phyloP scores from a whole-genome alignment of 495 filamentous ascomycete genomes.

The Trichoderma erinaceum region DNA sequence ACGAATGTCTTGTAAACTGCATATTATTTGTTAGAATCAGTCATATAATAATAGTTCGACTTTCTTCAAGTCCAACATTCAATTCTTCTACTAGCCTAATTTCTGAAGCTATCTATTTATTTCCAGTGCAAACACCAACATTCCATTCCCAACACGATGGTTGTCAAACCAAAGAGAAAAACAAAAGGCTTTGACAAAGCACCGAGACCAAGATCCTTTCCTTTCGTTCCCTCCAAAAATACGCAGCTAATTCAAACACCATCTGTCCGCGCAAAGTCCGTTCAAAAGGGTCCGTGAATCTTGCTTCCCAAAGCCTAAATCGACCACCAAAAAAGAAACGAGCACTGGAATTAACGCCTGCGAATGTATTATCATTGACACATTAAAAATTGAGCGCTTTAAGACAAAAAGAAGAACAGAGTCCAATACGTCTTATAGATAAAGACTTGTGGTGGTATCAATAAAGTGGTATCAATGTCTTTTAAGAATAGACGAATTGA shows the following conservation, averaged over 20 bases:
- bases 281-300: not conserved
- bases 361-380: not conserved
- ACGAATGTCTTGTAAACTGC: too few species aligned
- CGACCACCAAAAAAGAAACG: not conserved
- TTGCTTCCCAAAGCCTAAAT: not conserved
- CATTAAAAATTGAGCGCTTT: not conserved
- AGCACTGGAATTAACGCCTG: not conserved
- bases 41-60: too few species aligned
- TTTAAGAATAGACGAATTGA: constrained; percentile 6
- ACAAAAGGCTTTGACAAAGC: not conserved
- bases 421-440: not conserved
- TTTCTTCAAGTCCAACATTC: not conserved
- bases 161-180: not conserved
- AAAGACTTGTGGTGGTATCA: not conserved
- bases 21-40: too few species aligned
- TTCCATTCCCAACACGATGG: constrained; percentile 1
- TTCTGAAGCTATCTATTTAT: not conserved
- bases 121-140: not conserved
- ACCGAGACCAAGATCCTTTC: not conserved
- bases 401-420: not conserved
- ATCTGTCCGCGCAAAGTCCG: not conserved
- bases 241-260: not conserved
- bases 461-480: not conserved
- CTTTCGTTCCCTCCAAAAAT: not conserved
- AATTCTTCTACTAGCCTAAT: not conserved